Evolutionary conservation across 2,329 filamentous ascomycete species (phyloP), one percentile per base, ranked within the genome.

Genomic region (Cyanodermella asteris): DNA sequence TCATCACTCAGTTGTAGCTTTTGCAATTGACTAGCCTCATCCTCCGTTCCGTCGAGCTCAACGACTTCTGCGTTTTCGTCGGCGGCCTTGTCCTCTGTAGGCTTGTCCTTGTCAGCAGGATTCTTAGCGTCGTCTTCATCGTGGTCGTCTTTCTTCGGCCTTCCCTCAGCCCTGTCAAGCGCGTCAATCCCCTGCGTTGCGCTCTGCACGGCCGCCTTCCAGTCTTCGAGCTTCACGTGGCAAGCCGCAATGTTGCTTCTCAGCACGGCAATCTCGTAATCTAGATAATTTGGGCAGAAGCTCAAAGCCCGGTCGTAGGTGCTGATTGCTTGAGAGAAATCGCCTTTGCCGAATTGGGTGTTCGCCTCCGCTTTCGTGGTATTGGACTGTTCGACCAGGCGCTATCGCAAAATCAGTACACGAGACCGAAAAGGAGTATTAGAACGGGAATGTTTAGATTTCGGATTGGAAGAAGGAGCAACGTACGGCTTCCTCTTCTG

Each of bases 241-340:
- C 81, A 91, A 7, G 82, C 84, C 2, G 84, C 65, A 35, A 93
- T 72, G 52, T 94, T 94, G 44, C 75, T 81, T 30, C 72, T 68
- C 5, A 94, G 58, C 7, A 94, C 77, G 14, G 82, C 80, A 33
- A 84, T 59, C 37, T 91, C 80, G 50, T 78, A 91, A 44, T 84
- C 70, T 14, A 91, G 64, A 44, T 91, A 90, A 34, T 67, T 71
- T 2, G 84, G 84, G 39, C 78, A 82, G 6, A 70, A 63, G 8
- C 67, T 59, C 3, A 90, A 57, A 13, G 87, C 82, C 35, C 73
- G 66, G 39, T 81, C 72, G 50, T 94, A 94, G 31, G 64, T 72
- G 36, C 70, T 64, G 33, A 94, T 72, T 20, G 84, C 84, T 33
- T 72, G 68, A 28, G 72, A 63, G 48, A 74, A 87, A 32, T 70